Conservation (phyloP, 202 grass and related monocot species). For the Eragrostis tef region DNA sequence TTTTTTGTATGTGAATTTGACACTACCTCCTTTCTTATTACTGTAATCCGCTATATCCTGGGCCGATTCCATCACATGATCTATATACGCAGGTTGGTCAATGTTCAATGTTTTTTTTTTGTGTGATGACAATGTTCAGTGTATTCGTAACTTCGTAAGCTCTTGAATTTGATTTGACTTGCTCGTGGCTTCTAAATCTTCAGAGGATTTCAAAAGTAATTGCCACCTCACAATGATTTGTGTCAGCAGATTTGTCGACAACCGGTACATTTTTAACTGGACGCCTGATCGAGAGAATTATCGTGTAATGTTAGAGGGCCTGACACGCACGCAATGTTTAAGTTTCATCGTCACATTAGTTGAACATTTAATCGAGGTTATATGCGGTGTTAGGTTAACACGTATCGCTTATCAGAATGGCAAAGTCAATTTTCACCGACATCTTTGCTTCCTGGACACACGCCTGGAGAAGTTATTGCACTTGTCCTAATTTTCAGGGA, state of each 20-base stretch:
- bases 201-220: slow-evolving; percentile 5
- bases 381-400: slow-evolving; percentile 1
- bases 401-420: too few species aligned
- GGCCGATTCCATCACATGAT: slow-evolving; percentile 13
- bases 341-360: slow-evolving; percentile 1
- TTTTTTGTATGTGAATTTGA: neutral
- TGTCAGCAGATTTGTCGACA: slow-evolving; percentile 25
- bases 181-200: neutral
- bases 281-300: neutral
- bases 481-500: slow-evolving; percentile 11
- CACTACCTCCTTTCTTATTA: neutral
- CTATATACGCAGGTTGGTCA: neutral
- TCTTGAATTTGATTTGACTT: neutral
- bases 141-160: neutral
- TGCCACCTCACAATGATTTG: slow-evolving; percentile 20
- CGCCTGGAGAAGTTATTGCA: neutral
- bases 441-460: neutral
- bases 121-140: neutral
- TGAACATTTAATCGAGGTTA: neutral
- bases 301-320: neutral
- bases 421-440: neutral
- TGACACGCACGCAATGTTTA: neutral
- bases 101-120: neutral
- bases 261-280: neutral
- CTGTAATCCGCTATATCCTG: neutral